Base-by-base conservation (phyloP, 2,329 filamentous ascomycete genomes). In the Neurospora sp. region DNA sequence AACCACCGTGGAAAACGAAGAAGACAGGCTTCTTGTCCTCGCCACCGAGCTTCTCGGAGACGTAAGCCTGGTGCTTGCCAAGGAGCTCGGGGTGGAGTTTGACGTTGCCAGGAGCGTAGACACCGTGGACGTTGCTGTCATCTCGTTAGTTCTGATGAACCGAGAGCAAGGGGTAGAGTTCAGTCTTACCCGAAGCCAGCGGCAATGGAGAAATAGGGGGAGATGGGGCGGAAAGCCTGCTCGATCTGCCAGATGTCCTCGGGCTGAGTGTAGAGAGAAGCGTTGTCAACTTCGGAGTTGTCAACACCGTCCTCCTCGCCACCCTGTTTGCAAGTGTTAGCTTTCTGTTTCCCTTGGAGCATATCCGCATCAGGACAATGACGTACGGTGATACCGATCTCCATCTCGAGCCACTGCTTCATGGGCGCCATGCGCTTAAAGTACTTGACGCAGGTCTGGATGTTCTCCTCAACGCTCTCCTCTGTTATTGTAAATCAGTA, bases 331-430 rank as follows among this genome's bases (percentile, higher is more conserved):
- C 23, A 62, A 67, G 28, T 38, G 52, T 70, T 28, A 71, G 43
- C n/a, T 42, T n/a, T 38, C 28, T 23, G 38, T 38, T 68, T 3
- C 38, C 68, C 67, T 97, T 94, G 84, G 94, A 93, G 85, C 94
- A 70, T 68, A 70, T 68, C 36, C 13, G 33, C 19, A 23, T 19
- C 46, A 67, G 40, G 70, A 67, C 66, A 40, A n/a, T 17, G 19
- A 39, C 73, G n/a, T 71, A 73, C 95, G 72, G 96, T 98, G 84
- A 97, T 96, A 80, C 91, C 93, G 75, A 96, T 85, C 81, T 93
- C 91, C 95, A 98, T 99, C 89, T 99, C 96, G 76, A 99, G 89
- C 93, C 93, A 98, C 84, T 97, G 93, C 88, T 96, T 97, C 93
- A 97, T 93, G 77, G 94, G 93, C 67, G 93, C 93, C 80, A 91